These are phyloP conservation scores for Asterochloris sp. DNA, from an alignment of 139 green algal genomes.

Conservation along the genomic window DNA sequence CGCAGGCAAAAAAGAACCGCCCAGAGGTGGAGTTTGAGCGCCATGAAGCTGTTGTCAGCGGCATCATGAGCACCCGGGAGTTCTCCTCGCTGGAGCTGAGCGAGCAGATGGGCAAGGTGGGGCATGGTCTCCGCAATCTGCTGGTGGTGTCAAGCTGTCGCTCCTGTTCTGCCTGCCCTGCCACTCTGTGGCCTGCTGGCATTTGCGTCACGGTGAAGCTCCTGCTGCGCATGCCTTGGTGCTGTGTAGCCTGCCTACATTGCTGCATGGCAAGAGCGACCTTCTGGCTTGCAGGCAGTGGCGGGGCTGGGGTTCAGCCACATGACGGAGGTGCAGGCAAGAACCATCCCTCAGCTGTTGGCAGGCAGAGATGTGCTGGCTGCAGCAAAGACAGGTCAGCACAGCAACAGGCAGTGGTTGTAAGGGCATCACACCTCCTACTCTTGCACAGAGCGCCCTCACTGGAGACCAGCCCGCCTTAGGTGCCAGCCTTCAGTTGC, in stretches of 20 bases:
- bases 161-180: too few species aligned
- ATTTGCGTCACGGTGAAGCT: neutral
- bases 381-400: constrained; percentile 82
- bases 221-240: neutral
- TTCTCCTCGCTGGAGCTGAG: constrained; percentile 77
- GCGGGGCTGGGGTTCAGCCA: constrained; percentile 74
- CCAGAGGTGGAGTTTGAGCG: neutral
- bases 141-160: too few species aligned
- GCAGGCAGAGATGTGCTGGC: constrained; percentile 90
- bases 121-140: too few species aligned
- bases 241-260: too few species aligned
- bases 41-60: constrained; percentile 23
- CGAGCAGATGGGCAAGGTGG: constrained; percentile 45
- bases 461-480: too few species aligned
- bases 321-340: constrained; percentile 96
- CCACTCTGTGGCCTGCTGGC: too few species aligned
- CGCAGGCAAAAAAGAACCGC: neutral
- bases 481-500: too few species aligned
- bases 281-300: constrained; percentile 38
- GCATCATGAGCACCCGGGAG: constrained; percentile 69
- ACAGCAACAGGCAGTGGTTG: neutral
- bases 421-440: too few species aligned
- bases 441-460: too few species aligned
- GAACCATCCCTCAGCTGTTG: constrained; percentile 90
- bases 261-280: neutral